phyloP scores from a whole-genome alignment of 345 rosid species.

The Noccaea bulbosa region DNA sequence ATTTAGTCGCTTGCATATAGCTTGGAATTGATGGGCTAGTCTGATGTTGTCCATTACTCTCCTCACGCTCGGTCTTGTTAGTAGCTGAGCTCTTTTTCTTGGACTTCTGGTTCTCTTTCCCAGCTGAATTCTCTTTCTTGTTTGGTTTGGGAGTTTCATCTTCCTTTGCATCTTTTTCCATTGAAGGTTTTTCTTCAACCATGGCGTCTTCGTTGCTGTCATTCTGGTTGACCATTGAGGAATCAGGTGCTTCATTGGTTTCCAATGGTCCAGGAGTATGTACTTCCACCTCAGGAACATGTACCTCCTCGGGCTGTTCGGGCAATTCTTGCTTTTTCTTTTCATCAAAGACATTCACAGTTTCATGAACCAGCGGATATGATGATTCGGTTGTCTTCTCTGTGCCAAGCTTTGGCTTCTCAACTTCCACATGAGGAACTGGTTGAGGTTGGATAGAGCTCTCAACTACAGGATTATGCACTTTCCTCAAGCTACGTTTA shows the following conservation, averaged over 20 bases:
- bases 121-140: constrained; percentile 52
- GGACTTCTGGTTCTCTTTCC: constrained; percentile 57
- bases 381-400: constrained; percentile 50
- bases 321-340: constrained; percentile 46
- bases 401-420: constrained; percentile 54
- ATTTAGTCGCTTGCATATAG: constrained; percentile 91
- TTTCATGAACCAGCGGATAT: constrained; percentile 41
- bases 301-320: constrained; percentile 45
- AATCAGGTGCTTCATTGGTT: constrained; percentile 48
- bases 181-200: constrained; percentile 47
- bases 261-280: constrained; percentile 47
- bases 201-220: constrained; percentile 41
- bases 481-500: constrained; percentile 87
- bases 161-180: constrained; percentile 45
- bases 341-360: constrained; percentile 45
- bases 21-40: constrained; percentile 74
- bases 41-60: constrained; percentile 60
- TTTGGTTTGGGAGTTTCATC: constrained; percentile 52
- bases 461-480: constrained; percentile 71
- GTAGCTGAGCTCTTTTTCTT: constrained; percentile 54
- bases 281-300: constrained; percentile 40
- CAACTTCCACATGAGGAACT: constrained; percentile 58
- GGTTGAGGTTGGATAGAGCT: constrained; percentile 61
- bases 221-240: constrained; percentile 37
- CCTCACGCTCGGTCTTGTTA: constrained; percentile 62